These are phyloP conservation scores for Aspergillus tubingensis DNA, from an alignment of 2,329 filamentous ascomycete species.

Conservation along the genomic window DNA sequence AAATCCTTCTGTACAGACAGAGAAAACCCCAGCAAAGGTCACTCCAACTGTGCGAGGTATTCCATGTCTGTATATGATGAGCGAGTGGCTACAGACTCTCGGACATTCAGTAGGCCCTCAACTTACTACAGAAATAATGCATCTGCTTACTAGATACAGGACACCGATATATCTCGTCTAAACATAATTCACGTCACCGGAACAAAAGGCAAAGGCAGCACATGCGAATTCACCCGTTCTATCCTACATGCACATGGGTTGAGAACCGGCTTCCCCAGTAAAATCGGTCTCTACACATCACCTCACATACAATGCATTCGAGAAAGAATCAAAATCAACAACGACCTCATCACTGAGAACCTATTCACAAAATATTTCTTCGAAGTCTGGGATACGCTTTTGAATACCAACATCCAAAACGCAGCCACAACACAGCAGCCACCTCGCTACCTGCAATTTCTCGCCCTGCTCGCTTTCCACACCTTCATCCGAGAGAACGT, in stretches of 20 bases:
- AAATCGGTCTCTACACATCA: conserved; percentile 30
- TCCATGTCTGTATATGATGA: conserved; percentile 36
- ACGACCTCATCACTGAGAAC: conserved; percentile 29
- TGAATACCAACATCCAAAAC: not conserved
- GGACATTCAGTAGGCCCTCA: conserved; percentile 31
- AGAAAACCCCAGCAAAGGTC: too few relatives aligned
- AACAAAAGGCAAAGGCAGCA: conserved; percentile 76
- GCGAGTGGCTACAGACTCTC: conserved; percentile 32
- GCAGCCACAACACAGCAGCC: conserved; percentile 26
- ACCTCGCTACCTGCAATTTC: conserved; percentile 53
- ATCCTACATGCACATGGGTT: conserved; percentile 54
- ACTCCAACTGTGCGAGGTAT: conserved; percentile 14
- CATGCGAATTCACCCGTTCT: conserved; percentile 59
- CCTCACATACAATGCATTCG: conserved; percentile 33
- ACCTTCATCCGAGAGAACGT: conserved; percentile 65
- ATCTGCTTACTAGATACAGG: conserved; percentile 19
- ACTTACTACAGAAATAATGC: not conserved
- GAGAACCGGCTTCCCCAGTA: conserved; percentile 29
- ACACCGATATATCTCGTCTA: conserved; percentile 57
- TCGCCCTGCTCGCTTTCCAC: conserved; percentile 67
- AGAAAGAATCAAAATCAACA: conserved; percentile 44
- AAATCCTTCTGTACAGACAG: too few relatives aligned
- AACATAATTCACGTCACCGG: conserved; percentile 71
- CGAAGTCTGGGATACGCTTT: conserved; percentile 42
- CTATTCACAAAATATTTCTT: conserved; percentile 30